phyloP scores from a whole-genome alignment of 73 alveolate species.

The Paramecium octaurelia region DNA sequence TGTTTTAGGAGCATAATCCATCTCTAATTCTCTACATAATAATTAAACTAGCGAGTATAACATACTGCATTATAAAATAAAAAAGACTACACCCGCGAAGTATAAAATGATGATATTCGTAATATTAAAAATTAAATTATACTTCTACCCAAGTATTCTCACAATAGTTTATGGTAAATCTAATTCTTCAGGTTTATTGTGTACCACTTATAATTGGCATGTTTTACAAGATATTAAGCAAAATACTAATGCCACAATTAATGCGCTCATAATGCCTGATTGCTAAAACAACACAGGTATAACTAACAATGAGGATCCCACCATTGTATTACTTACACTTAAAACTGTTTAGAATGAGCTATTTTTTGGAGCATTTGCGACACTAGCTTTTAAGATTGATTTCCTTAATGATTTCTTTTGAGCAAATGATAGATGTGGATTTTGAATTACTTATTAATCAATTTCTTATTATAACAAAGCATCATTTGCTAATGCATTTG shows the following conservation, averaged over 20 bases:
- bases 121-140: neutral
- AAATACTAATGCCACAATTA: neutral
- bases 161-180: constrained; percentile 30
- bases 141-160: neutral
- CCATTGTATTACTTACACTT: neutral
- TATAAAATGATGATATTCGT: constrained; percentile 13
- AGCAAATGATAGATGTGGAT: neutral
- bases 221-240: constrained; percentile 4
- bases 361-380: neutral
- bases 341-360: neutral
- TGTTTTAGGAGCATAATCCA: neutral
- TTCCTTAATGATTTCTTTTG: neutral
- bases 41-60: neutral
- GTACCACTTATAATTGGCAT: neutral
- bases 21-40: neutral
- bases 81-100: constrained; percentile 12
- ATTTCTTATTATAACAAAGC: neutral
- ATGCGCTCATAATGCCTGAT: neutral
- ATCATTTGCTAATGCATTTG: neutral
- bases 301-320: neutral
- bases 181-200: neutral
- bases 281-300: neutral
- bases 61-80: constrained; percentile 26
- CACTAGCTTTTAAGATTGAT: constrained; percentile 5
- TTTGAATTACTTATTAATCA: neutral